These are phyloP conservation scores for Pouteria glomerata DNA, from an alignment of 148 eudicot species.

Conservation along the genomic window DNA sequence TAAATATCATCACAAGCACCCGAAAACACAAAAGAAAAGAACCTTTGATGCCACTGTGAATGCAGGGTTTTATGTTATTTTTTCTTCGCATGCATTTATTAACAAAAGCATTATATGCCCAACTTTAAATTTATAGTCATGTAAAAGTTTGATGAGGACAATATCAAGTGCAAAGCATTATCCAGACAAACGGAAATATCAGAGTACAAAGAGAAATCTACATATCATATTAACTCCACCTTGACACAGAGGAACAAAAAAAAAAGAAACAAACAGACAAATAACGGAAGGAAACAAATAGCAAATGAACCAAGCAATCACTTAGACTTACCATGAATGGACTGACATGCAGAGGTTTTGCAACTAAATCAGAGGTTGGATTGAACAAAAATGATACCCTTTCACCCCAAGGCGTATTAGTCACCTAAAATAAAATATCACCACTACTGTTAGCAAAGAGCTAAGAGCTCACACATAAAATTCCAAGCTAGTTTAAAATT, in stretches of 20 bases:
- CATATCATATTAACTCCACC: background rate
- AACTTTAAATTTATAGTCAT: background rate
- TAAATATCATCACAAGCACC: background rate
- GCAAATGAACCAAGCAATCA: background rate
- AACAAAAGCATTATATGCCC: background rate
- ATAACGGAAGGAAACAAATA: background rate
- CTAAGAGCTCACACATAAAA: background rate
- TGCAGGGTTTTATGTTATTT: background rate
- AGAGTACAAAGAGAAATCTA: background rate
- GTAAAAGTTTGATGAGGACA: background rate
- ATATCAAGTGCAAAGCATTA: background rate
- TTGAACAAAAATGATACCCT: constrained; percentile 67
- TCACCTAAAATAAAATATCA: constrained; percentile 54
- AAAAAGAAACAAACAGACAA: background rate
- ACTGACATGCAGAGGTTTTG: constrained; percentile 86
- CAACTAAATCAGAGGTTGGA: constrained; percentile 66
- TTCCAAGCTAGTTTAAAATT: background rate
- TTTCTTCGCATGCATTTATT: background rate
- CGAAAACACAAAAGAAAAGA: background rate
- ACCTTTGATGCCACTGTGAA: background rate
- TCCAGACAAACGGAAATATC: background rate
- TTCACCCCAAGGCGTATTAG: constrained; percentile 99
- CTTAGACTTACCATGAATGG: constrained; percentile 81
- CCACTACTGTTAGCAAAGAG: constrained; percentile 7
- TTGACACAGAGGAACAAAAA: too few relatives aligned